Conservation (phyloP, 208 protist genomes). For the Wallacemonas sp. region DNA sequence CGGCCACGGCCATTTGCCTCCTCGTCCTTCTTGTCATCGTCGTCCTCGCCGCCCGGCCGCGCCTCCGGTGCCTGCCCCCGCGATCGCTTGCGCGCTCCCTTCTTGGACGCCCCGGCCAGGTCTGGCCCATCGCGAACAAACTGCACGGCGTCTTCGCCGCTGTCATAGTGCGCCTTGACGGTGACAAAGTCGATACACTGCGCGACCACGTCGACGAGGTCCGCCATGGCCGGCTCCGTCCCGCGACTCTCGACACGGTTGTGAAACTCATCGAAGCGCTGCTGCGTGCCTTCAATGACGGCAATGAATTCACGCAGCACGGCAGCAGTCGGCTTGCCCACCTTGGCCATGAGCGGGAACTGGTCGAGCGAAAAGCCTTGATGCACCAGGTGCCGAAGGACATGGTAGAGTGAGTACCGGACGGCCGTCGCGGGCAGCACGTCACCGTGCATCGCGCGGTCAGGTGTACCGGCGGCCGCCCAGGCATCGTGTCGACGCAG, state of each 20-base stretch:
- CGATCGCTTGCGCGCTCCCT: slow-evolving; percentile 9
- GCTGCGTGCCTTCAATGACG: not conserved
- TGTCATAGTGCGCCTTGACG: slow-evolving; percentile 8
- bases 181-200: not conserved
- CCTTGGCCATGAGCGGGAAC: slow-evolving; percentile 22
- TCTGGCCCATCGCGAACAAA: not conserved
- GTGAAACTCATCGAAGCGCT: slow-evolving; percentile 14
- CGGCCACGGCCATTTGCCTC: no score
- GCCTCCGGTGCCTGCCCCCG: not conserved
- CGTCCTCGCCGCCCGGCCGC: no score
- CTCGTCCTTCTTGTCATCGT: no score
- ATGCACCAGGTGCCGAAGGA: slow-evolving; percentile 40
- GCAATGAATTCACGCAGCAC: slow-evolving; percentile 18
- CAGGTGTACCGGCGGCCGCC: not conserved
- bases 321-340: slow-evolving; percentile 15
- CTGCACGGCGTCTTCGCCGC: not conserved
- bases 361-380: slow-evolving; percentile 33
- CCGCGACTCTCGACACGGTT: not conserved
- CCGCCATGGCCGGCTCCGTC: not conserved
- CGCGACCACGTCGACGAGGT: slow-evolving; percentile 6
- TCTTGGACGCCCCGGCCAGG: not conserved
- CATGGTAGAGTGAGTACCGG: slow-evolving; percentile 36
- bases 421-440: not conserved
- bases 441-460: no score
- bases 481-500: not conserved